A percentile compares a stretch with the other conserved stretches of the same genome.
Evolutionary conservation across 1,284 basidiomycete genomes (phyloP).

Genomic region (Cryptococcus maquisensis): DNA sequence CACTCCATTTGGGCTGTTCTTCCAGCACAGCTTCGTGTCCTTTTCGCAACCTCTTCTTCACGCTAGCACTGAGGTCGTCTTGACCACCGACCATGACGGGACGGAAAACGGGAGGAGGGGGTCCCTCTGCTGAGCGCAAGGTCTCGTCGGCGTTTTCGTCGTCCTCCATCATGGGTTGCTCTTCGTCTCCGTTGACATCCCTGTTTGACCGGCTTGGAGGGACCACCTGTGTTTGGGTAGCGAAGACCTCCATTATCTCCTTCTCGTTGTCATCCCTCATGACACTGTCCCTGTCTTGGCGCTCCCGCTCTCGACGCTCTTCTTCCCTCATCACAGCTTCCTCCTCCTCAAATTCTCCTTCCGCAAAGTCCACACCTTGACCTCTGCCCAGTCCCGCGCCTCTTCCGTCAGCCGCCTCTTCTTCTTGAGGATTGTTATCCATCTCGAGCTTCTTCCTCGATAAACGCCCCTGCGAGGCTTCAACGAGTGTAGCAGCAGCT

Average conservation of each 20-base stretch:
- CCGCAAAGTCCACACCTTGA: constrained; percentile 13
- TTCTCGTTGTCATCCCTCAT: constrained; percentile 31
- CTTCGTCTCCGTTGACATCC: constrained; percentile 16
- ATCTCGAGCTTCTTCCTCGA: constrained; percentile 25
- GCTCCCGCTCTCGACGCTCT: constrained; percentile 7
- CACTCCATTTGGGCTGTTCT: constrained; percentile 90
- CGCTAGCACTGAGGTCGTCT: constrained; percentile 29
- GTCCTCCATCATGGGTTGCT: constrained; percentile 16
- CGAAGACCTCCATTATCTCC: constrained; percentile 42
- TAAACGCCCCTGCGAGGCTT: constrained; percentile 42
- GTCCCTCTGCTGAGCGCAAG: constrained; percentile 58
- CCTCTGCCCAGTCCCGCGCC: constrained; percentile 4
- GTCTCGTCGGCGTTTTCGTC: constrained; percentile 42
- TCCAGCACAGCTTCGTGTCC: constrained; percentile 84
- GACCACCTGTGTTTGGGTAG: constrained; percentile 38
- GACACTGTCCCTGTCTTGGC: not conserved
- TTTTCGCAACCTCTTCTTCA: constrained; percentile 62
- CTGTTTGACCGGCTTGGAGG: not conserved
- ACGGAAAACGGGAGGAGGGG: constrained; percentile 36
- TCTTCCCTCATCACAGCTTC: constrained; percentile 38
- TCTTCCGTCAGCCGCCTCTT: not conserved
- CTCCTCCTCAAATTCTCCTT: constrained; percentile 38
- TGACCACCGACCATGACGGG: constrained; percentile 31
- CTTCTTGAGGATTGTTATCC: constrained; percentile 30
- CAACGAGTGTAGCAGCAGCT: constrained; percentile 80